Conservation (phyloP, 2,329 filamentous ascomycete genomes). For the Leptographium flavum region DNA sequence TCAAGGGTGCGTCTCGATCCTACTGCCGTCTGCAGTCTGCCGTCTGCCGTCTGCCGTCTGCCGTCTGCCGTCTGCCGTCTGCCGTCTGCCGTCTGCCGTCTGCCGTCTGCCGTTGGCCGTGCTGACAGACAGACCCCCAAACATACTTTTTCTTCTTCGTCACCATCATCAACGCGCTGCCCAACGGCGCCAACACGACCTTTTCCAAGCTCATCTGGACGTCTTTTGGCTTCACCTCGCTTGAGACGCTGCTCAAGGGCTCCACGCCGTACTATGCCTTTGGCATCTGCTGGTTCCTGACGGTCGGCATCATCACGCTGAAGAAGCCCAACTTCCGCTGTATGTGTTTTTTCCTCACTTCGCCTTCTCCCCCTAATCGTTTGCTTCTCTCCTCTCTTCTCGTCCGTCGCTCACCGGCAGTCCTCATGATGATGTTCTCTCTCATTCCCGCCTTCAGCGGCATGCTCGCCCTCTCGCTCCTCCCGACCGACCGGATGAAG, state of each 20-base stretch:
- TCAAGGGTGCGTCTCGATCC: too few relatives aligned
- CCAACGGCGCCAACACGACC: constrained; percentile 17
- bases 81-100: too few relatives aligned
- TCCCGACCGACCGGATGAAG: constrained; percentile 14
- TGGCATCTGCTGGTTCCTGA: constrained; percentile 21
- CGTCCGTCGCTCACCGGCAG: constrained; percentile 2
- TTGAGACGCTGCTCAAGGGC: constrained; percentile 19
- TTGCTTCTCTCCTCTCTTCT: too few relatives aligned
- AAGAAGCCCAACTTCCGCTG: constrained; percentile 14
- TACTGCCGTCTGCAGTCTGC: too few relatives aligned
- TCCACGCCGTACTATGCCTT: constrained; percentile 17
- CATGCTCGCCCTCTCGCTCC: constrained; percentile 17
- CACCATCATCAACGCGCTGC: constrained; percentile 16
- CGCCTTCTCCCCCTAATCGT: too few relatives aligned
- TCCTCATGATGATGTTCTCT: constrained; percentile 17
- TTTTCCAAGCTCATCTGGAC: constrained; percentile 22
- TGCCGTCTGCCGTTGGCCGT: too few relatives aligned
- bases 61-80: too few relatives aligned
- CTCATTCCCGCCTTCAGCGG: constrained; percentile 18
- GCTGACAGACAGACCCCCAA: too few relatives aligned
- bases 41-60: too few relatives aligned
- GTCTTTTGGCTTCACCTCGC: constrained; percentile 19
- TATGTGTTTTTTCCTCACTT: too few relatives aligned
- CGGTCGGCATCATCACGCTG: constrained; percentile 18
- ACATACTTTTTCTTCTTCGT: constrained; percentile 20